Evolutionary conservation across 2,329 filamentous ascomycete species (phyloP).

Genomic region (Paecilomyces variotii): DNA sequence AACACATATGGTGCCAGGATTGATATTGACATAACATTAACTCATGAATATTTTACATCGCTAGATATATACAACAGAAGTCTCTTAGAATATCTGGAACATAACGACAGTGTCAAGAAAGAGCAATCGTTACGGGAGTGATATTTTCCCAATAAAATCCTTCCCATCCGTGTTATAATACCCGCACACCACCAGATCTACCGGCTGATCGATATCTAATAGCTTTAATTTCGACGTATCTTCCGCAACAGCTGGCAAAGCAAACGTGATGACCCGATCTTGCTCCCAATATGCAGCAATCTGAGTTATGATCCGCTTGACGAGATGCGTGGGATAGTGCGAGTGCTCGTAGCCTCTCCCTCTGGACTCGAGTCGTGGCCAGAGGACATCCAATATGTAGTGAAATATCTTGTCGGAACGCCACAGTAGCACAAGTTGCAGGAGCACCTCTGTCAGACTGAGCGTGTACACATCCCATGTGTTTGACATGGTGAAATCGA

Average conservation of each 20-base stretch:
- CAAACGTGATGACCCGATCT: neutral
- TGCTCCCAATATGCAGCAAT: conserved; percentile 5
- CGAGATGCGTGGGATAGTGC: conserved; percentile 15
- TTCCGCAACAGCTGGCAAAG: neutral
- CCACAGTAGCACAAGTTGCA: neutral
- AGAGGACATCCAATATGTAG: conserved; percentile 8
- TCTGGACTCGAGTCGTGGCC: conserved; percentile 10
- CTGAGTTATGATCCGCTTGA: conserved; percentile 12
- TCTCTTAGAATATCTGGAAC: no score
- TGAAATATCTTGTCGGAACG: neutral
- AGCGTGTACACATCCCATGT: neutral
- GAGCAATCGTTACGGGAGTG: neutral
- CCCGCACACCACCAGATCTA: neutral
- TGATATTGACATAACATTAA: no score
- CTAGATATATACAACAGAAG: no score
- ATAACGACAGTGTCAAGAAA: no score
- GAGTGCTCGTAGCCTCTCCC: conserved; percentile 15
- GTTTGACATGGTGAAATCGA: neutral
- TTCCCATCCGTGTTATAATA: neutral
- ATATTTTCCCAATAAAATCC: neutral
- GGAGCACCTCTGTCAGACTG: neutral
- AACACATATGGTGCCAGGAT: no score
- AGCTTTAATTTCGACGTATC: neutral
- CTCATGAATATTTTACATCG: no score
- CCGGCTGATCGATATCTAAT: neutral